Conservation (phyloP, 2,329 filamentous ascomycete genomes). For the Penicillium hordei region DNA sequence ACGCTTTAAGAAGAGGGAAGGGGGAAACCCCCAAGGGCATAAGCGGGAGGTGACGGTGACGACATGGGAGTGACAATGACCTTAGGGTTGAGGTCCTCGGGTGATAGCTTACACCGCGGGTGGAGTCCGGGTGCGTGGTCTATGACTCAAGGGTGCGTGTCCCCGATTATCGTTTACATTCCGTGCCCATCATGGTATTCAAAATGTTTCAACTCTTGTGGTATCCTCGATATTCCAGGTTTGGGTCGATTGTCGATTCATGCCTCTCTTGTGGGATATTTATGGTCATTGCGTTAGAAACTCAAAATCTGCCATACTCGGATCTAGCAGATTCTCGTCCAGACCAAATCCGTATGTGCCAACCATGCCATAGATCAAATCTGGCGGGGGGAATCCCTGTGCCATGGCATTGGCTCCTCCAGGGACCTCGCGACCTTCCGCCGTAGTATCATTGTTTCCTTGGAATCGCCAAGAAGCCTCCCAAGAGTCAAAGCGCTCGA, state of each 20-base stretch:
- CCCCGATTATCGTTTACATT: slow-evolving; percentile 16
- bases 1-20: slow-evolving; percentile 6
- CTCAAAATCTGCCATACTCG: slow-evolving; percentile 44
- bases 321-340: slow-evolving; percentile 44
- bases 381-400: slow-evolving; percentile 42
- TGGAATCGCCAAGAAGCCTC: slow-evolving; percentile 35
- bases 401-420: slow-evolving; percentile 44
- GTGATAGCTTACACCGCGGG: slow-evolving; percentile 20
- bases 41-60: slow-evolving; percentile 26
- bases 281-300: slow-evolving; percentile 35
- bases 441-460: slow-evolving; percentile 10
- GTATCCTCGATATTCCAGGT: neutral
- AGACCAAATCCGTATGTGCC: slow-evolving; percentile 45
- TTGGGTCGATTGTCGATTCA: neutral
- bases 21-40: slow-evolving; percentile 13
- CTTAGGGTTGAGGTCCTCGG: slow-evolving; percentile 6
- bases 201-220: neutral
- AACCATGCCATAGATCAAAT: slow-evolving; percentile 47
- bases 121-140: slow-evolving; percentile 18
- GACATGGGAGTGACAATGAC: slow-evolving; percentile 16
- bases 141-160: slow-evolving; percentile 14
- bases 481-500: slow-evolving; percentile 44
- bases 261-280: neutral
- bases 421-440: slow-evolving; percentile 34
- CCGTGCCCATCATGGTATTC: slow-evolving; percentile 3